Evolutionary conservation across 192 early-diverging fungal genomes (phyloP).

Genomic region (Haplosporangium gracile): DNA sequence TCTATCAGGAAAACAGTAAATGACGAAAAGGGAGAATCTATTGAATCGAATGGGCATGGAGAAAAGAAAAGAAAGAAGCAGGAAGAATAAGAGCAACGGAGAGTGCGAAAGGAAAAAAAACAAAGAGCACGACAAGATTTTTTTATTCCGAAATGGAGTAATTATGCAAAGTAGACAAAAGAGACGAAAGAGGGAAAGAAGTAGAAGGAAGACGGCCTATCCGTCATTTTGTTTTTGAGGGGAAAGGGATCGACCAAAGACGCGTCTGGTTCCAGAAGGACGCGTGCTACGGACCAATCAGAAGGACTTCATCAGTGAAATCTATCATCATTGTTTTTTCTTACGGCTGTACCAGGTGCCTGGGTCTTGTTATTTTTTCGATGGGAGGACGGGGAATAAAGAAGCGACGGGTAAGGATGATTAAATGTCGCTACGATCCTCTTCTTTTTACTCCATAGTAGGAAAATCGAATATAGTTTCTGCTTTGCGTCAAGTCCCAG

Average conservation of each 20-base stretch:
- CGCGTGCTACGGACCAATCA: background rate
- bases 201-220: background rate
- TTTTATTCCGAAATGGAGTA: background rate
- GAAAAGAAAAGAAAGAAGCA: background rate
- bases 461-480: background rate
- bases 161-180: constrained; percentile 9
- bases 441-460: background rate
- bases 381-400: background rate
- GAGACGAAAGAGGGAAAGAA: background rate
- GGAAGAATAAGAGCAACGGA: background rate
- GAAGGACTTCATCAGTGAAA: background rate
- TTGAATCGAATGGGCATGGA: background rate
- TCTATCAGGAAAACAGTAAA: background rate
- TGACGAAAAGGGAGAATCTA: background rate
- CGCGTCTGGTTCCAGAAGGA: constrained; percentile 8
- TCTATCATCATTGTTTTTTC: background rate
- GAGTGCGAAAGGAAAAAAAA: background rate
- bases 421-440: background rate
- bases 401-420: background rate
- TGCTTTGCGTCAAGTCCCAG: background rate
- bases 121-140: background rate
- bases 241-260: background rate
- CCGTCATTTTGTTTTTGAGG: no score
- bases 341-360: background rate
- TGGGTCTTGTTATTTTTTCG: background rate